These are phyloP conservation scores for Torrubiella hemipterigena DNA, from an alignment of 2,329 filamentous ascomycete genomes.

Conservation along the genomic window DNA sequence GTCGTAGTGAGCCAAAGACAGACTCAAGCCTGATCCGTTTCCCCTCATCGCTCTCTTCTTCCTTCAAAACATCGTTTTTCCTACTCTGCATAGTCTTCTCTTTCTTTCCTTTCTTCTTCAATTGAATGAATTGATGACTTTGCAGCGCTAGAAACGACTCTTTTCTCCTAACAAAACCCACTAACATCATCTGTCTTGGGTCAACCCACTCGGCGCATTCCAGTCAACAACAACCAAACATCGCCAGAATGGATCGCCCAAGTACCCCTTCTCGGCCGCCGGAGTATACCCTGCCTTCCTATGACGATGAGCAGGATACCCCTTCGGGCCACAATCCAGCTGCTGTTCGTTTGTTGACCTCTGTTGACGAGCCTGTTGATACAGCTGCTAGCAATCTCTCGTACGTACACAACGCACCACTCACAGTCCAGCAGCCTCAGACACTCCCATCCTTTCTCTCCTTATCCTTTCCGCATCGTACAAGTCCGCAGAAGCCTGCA, in stretches of 20 bases:
- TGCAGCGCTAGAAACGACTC: too few relatives aligned
- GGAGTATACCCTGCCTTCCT: conserved; percentile 43
- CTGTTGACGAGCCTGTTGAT: conserved; percentile 40
- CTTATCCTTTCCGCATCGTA: conserved; percentile 3
- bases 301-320: conserved; percentile 42
- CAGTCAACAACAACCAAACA: conserved; percentile 8
- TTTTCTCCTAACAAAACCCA: not conserved
- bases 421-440: conserved; percentile 7
- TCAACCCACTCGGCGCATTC: conserved; percentile 13
- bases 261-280: conserved; percentile 40
- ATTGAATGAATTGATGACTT: too few relatives aligned
- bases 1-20: too few relatives aligned
- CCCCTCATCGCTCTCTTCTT: too few relatives aligned
- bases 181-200: conserved; percentile 3
- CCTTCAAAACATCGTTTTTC: too few relatives aligned
- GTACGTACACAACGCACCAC: conserved; percentile 34
- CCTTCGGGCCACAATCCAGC: conserved; percentile 36
- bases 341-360: conserved; percentile 49
- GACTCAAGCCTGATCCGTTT: too few relatives aligned
- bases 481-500: conserved; percentile 2
- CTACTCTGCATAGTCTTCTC: too few relatives aligned
- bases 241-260: conserved; percentile 33
- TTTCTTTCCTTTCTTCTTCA: too few relatives aligned
- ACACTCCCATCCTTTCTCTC: conserved; percentile 1
- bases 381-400: conserved; percentile 34